These are phyloP conservation scores for Cryptococcus sp. DNA, from an alignment of 1,284 basidiomycete genomes.

Conservation along the genomic window DNA sequence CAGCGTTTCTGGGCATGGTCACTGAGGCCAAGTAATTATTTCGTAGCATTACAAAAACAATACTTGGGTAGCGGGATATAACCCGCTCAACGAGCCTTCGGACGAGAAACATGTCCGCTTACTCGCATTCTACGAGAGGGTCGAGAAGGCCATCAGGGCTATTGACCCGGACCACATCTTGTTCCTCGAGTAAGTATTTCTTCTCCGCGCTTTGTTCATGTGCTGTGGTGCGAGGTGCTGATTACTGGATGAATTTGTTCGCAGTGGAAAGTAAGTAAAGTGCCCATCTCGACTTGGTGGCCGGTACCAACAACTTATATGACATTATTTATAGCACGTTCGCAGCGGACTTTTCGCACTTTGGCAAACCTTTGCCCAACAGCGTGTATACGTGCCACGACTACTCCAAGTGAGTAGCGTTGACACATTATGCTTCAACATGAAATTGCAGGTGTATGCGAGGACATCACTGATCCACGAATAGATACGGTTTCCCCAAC, in stretches of 20 bases:
- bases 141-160: conserved; percentile 64
- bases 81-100: conserved; percentile 73
- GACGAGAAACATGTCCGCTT: conserved; percentile 58
- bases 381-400: conserved; percentile 75
- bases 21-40: not conserved
- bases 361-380: conserved; percentile 63
- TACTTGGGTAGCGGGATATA: conserved; percentile 65
- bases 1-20: not conserved
- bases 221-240: no score
- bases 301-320: not conserved
- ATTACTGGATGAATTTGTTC: not conserved
- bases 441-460: not conserved
- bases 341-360: conserved; percentile 70
- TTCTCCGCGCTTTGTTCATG: no score
- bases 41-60: conserved; percentile 63
- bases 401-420: conserved; percentile 56
- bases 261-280: not conserved
- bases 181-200: conserved; percentile 38
- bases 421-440: not conserved
- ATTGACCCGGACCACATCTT: conserved; percentile 66
- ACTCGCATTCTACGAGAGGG: conserved; percentile 64
- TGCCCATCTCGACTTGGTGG: not conserved
- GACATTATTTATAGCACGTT: conserved; percentile 61
- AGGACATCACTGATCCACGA: not conserved
- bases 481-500: conserved; percentile 63